Base-by-base conservation (phyloP, 2,329 filamentous ascomycete species). In the Neobulgaria alba region DNA sequence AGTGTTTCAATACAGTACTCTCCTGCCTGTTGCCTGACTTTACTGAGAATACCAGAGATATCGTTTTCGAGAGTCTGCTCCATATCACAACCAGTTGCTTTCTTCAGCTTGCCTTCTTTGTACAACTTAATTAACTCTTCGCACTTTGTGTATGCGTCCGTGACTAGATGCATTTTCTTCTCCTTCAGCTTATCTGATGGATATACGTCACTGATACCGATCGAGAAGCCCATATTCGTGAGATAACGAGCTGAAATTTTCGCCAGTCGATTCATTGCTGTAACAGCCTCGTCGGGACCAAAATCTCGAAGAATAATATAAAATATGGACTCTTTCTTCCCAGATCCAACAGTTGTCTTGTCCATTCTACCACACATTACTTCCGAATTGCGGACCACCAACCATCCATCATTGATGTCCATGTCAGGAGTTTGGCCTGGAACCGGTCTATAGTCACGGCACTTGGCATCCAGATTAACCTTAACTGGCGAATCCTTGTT, bases 341-440 rank as follows among this genome's bases (percentile, higher is more conserved):
- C 92, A 4, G 86, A 80, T 53, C 92, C 92, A n/a, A 98, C 86
- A 0, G 89, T 96, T 1, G 86, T 85, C 65, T 98, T 98, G 68
- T 98, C 92, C 88, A 96, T 95, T 45, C 82, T 77, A 46, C 92
- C 92, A 58, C 90, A 96, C 85, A 98, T 94, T 47, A 96, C 80
- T 61, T 95, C 89, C 0, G 90, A 96, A 59, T 98, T 96, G 42
- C 90, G 84, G 47, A 98, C 82, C 10, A 95, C 87, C 8, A 98
- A 70, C 75, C 86, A 96, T 5, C 82, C 80, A 61, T 98, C 92
- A 51, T 92, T 86, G 12, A 84, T 77, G 55, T 90, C 85, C 66
- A 94, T 80, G 49, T 86, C 80, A 1, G 80, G 77, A 33, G 67
- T 63, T 39, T 66, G 67, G 1, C 72, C 74, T 1, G 73, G 64